Evolutionary conservation across 164 flowering plant genomes (phyloP).

Genomic region (Paratinospora sagittata): DNA sequence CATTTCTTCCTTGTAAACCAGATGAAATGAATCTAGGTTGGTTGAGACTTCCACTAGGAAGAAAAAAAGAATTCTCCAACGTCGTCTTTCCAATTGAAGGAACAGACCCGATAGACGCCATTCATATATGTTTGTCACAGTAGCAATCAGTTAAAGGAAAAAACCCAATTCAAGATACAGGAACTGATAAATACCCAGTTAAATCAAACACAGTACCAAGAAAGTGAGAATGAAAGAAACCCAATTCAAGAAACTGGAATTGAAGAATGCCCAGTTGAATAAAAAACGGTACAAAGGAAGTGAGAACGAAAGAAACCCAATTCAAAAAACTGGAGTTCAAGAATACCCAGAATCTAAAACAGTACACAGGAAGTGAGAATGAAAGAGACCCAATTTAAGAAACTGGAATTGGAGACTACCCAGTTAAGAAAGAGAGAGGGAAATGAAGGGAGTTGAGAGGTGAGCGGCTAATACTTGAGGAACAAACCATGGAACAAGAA

Average conservation of each 20-base stretch:
- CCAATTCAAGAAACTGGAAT: conserved; percentile 9
- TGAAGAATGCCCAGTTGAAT: conserved; percentile 8
- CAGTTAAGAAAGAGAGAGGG: conserved; percentile 3
- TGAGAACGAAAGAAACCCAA: conserved; percentile 13
- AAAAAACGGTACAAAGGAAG: conserved; percentile 7
- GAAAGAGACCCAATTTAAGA: conserved; percentile 14
- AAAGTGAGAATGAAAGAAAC: conserved; percentile 7
- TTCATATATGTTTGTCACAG: too few relatives aligned
- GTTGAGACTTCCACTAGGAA: conserved; percentile 15
- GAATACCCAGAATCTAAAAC: conserved; percentile 10
- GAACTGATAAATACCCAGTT: conserved; percentile 47
- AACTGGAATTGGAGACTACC: conserved; percentile 4
- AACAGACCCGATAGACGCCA: too few relatives aligned
- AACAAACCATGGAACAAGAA: not conserved
- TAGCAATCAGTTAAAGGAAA: too few relatives aligned
- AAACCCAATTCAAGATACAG: too few relatives aligned
- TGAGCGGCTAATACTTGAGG: not conserved
- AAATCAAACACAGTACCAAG: too few relatives aligned
- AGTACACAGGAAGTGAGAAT: conserved; percentile 1
- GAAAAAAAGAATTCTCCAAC: conserved; percentile 27
- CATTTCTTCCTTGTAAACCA: conserved; percentile 18
- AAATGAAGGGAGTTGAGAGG: not conserved
- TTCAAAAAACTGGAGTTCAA: conserved; percentile 5
- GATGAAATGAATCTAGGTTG: conserved; percentile 21
- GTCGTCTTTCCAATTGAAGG: conserved; percentile 21